Evolutionary conservation across 2,329 filamentous ascomycete species (phyloP).

Genomic region (Macroventuria anomochaeta): DNA sequence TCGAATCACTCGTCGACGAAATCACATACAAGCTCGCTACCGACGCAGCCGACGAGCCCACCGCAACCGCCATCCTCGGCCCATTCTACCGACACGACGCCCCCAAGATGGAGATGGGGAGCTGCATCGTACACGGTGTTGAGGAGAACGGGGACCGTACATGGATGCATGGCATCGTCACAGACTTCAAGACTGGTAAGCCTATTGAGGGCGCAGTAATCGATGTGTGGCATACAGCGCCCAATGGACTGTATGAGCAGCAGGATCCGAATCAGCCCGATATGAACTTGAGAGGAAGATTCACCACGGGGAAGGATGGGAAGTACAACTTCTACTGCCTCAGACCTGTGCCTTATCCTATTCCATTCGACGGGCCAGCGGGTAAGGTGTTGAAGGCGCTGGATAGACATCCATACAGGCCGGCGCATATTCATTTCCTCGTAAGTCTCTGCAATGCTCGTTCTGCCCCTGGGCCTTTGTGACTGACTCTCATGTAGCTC

Average conservation of each 20-base stretch:
- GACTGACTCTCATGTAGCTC: slow-evolving; percentile 47
- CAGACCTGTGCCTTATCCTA: slow-evolving; percentile 57
- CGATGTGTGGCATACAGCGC: slow-evolving; percentile 81
- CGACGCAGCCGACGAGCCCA: slow-evolving; percentile 59
- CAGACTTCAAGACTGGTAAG: slow-evolving; percentile 65
- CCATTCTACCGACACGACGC: slow-evolving; percentile 83
- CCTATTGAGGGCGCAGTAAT: slow-evolving; percentile 71
- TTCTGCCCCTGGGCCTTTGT: neutral
- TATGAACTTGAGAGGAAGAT: slow-evolving; percentile 76
- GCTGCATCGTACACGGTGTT: slow-evolving; percentile 64
- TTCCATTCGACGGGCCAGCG: slow-evolving; percentile 64
- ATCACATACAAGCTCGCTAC: slow-evolving; percentile 73
- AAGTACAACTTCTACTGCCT: slow-evolving; percentile 60
- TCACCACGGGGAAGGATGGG: slow-evolving; percentile 70
- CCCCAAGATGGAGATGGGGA: slow-evolving; percentile 72
- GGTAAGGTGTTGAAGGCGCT: slow-evolving; percentile 64
- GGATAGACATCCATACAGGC: slow-evolving; percentile 67
- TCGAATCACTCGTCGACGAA: slow-evolving; percentile 73
- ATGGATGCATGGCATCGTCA: slow-evolving; percentile 69
- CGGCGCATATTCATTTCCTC: slow-evolving; percentile 69
- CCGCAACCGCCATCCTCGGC: slow-evolving; percentile 79
- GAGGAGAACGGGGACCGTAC: slow-evolving; percentile 58
- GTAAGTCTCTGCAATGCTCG: slow-evolving; percentile 44
- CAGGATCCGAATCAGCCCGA: slow-evolving; percentile 74
- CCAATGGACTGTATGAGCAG: slow-evolving; percentile 72